Evolutionary conservation across 2,329 filamentous ascomycete species (phyloP).

Genomic region (Akanthomyces lecanii): DNA sequence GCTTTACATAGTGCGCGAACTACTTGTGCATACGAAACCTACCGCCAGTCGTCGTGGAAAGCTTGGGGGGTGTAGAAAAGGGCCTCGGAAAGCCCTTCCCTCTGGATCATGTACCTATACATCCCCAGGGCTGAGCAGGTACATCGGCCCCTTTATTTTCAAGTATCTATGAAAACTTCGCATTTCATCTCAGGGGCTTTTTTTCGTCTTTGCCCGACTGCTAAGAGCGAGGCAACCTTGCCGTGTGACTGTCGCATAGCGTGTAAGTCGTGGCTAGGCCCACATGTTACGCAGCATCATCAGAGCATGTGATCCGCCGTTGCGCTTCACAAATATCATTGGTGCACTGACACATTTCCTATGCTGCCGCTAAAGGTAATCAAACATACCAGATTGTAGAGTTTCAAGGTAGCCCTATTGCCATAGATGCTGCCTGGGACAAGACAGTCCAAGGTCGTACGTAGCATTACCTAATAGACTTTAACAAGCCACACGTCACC

Average conservation of each 20-base stretch:
- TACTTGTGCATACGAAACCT: neutral
- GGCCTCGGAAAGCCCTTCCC: neutral
- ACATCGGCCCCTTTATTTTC: neutral
- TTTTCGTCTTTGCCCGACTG: neutral
- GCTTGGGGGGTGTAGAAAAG: neutral
- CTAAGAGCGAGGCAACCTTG: neutral
- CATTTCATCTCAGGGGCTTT: neutral
- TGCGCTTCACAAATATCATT: neutral
- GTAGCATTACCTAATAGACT: neutral
- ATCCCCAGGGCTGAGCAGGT: neutral
- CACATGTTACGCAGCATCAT: slow-evolving; percentile 4
- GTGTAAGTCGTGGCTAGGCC: slow-evolving; percentile 9
- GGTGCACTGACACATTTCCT: neutral
- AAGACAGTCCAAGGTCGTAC: too few species aligned
- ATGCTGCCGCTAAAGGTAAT: neutral
- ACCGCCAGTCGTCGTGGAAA: neutral
- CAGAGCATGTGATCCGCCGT: slow-evolving; percentile 11
- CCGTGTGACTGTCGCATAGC: neutral
- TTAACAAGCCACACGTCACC: neutral
- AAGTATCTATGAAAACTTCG: neutral
- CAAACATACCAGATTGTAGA: neutral
- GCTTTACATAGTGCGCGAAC: neutral
- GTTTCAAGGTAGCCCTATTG: too few species aligned
- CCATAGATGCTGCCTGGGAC: neutral
- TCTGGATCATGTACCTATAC: neutral